These are phyloP conservation scores for Phytophthora uliginosa DNA, from an alignment of 352 stramenopile genomes.

Conservation along the genomic window DNA sequence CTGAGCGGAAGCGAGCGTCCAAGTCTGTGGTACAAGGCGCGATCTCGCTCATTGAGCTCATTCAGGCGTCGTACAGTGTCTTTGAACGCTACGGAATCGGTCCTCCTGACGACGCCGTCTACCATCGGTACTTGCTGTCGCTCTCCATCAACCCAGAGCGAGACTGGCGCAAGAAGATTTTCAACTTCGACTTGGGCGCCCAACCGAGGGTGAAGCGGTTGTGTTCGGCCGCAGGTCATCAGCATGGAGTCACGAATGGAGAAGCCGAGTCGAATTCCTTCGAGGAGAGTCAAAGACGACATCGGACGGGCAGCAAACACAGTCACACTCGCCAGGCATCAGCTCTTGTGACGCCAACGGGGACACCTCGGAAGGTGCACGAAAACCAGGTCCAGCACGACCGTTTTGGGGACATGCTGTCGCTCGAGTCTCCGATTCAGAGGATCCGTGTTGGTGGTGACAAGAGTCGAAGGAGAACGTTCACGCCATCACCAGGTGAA, in stretches of 20 bases:
- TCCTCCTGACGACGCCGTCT: slow-evolving; percentile 56
- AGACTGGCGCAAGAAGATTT: slow-evolving; percentile 72
- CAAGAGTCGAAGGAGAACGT: not conserved
- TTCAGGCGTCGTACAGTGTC: slow-evolving; percentile 63
- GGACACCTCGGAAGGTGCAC: not conserved
- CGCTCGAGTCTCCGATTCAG: slow-evolving; percentile 29
- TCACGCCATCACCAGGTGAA: not conserved
- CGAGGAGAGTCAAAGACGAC: slow-evolving; percentile 5
- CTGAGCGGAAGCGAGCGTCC: slow-evolving; percentile 35
- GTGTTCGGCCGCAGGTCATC: slow-evolving; percentile 13
- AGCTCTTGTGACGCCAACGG: not conserved
- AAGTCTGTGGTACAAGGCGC: slow-evolving; percentile 18
- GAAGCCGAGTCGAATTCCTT: not conserved
- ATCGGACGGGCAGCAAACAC: slow-evolving; percentile 9
- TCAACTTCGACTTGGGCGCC: slow-evolving; percentile 31
- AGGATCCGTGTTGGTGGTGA: not conserved
- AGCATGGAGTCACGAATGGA: not conserved
- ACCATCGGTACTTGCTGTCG: slow-evolving; percentile 65
- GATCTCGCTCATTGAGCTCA: slow-evolving; percentile 72
- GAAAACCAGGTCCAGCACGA: slow-evolving; percentile 28
- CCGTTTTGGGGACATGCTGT: slow-evolving; percentile 61
- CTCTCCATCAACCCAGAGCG: slow-evolving; percentile 64
- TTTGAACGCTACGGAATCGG: slow-evolving; percentile 61
- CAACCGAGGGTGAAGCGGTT: slow-evolving; percentile 31
- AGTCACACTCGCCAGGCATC: slow-evolving; percentile 18